Evolutionary conservation across 805 yeast species (phyloP).

Genomic region (Metschnikowia aberdeeniae): DNA sequence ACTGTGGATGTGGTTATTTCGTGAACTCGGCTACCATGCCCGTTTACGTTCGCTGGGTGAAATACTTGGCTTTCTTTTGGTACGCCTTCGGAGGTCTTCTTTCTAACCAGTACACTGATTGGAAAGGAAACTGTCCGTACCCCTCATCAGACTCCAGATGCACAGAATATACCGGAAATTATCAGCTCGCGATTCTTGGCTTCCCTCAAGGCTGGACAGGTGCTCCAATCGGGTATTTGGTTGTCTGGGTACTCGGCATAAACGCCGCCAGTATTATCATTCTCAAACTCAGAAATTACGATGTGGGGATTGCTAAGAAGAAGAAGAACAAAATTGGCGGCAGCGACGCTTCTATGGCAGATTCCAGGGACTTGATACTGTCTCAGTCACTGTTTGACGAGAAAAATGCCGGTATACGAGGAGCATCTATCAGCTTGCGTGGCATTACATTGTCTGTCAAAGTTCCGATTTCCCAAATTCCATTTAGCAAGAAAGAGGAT

Average conservation of each 20-base stretch:
- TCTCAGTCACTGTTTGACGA: slow-evolving; percentile 6
- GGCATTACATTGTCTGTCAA: slow-evolving; percentile 15
- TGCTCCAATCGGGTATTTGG: slow-evolving; percentile 56
- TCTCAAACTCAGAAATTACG: slow-evolving; percentile 47
- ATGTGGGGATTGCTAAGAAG: slow-evolving; percentile 46
- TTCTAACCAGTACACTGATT: slow-evolving; percentile 63
- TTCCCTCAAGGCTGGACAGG: slow-evolving; percentile 60
- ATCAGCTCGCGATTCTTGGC: slow-evolving; percentile 54
- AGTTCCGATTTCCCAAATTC: slow-evolving; percentile 9
- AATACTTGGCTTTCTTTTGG: slow-evolving; percentile 73
- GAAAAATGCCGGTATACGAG: slow-evolving; percentile 4
- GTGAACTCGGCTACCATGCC: slow-evolving; percentile 72
- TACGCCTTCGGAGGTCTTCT: slow-evolving; percentile 68
- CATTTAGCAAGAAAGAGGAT: slow-evolving; percentile 7
- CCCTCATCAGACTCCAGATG: slow-evolving; percentile 30
- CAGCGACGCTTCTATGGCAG: slow-evolving; percentile 4
- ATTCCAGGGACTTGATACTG: neutral
- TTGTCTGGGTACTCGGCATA: slow-evolving; percentile 58
- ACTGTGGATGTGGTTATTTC: slow-evolving; percentile 78
- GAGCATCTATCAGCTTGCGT: slow-evolving; percentile 12
- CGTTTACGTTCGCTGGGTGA: slow-evolving; percentile 82
- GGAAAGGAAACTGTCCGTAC: slow-evolving; percentile 55
- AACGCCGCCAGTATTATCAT: slow-evolving; percentile 46
- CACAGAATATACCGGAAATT: slow-evolving; percentile 48
- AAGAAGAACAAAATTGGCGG: slow-evolving; percentile 31